phyloP scores from a whole-genome alignment of 148 eudicot species.

The Camellia granthamiana region DNA sequence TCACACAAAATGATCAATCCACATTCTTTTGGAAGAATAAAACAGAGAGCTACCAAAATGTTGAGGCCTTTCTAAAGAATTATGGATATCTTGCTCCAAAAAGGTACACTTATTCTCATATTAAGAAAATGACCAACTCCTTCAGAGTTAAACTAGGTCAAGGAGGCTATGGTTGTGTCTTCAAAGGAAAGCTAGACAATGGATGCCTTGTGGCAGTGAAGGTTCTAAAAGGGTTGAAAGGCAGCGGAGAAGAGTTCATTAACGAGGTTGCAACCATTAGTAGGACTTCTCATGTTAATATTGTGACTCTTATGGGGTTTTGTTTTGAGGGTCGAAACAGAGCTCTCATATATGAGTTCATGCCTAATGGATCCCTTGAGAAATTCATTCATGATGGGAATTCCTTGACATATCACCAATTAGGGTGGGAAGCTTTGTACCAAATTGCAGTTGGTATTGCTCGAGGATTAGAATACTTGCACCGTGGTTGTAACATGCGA shows the following conservation, averaged over 20 bases:
- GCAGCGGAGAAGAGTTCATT: conserved; percentile 22
- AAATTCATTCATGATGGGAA: conserved; percentile 13
- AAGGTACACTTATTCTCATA: conserved; percentile 16
- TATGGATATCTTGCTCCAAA: conserved; percentile 5
- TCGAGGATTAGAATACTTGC: conserved; percentile 28
- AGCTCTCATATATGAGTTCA: conserved; percentile 24
- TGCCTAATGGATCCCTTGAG: conserved; percentile 27
- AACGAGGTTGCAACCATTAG: conserved; percentile 27
- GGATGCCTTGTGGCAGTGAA: conserved; percentile 24
- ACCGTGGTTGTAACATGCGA: conserved; percentile 14
- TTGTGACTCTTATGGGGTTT: conserved; percentile 25
- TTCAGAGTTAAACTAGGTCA: conserved; percentile 17
- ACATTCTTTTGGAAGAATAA: not conserved
- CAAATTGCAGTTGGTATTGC: conserved; percentile 24
- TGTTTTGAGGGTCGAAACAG: conserved; percentile 18
- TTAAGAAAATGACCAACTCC: conserved; percentile 24
- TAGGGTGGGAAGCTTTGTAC: conserved; percentile 20
- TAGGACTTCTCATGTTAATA: conserved; percentile 23
- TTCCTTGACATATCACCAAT: not conserved
- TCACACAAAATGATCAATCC: not conserved
- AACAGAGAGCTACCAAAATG: not conserved
- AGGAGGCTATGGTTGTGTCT: conserved; percentile 28
- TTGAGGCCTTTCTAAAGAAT: not conserved
- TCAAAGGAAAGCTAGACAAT: conserved; percentile 20
- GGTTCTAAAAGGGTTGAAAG: conserved; percentile 18